Conservation (phyloP, 148 eudicot genomes). For the Vaccinium darrowii region DNA sequence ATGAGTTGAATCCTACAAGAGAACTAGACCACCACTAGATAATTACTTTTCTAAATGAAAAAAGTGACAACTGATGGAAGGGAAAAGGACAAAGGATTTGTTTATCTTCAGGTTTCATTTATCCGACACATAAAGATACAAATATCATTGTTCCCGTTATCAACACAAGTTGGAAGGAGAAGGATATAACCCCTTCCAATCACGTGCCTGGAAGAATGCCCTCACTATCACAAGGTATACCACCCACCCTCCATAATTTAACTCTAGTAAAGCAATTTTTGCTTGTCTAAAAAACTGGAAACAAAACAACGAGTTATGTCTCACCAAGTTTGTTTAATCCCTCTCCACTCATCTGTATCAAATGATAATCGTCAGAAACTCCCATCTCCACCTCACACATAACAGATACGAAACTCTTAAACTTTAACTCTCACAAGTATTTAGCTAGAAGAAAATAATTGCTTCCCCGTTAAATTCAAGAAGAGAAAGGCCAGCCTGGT, state of each 20-base stretch:
- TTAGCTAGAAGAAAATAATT: neutral
- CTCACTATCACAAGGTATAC: neutral
- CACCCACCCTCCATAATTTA: neutral
- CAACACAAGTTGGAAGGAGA: constrained; percentile 5
- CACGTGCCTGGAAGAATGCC: neutral
- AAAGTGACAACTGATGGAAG: constrained; percentile 1
- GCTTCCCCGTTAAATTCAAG: neutral
- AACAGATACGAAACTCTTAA: neutral
- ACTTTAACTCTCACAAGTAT: neutral
- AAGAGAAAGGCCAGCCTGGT: neutral
- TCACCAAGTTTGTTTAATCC: neutral
- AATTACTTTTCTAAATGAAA: neutral
- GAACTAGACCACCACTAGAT: neutral
- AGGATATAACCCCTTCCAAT: neutral
- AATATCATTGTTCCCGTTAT: neutral
- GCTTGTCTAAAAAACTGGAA: neutral
- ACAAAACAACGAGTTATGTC: neutral
- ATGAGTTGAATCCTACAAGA: neutral
- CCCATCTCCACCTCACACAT: neutral
- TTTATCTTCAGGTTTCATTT: neutral
- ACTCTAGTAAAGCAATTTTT: neutral
- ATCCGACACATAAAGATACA: neutral
- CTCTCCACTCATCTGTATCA: neutral
- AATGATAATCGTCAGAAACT: neutral
- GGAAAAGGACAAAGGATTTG: neutral